Evolutionary conservation across 495 filamentous ascomycete species (phyloP).

Genomic region (Podospora tetraspora): DNA sequence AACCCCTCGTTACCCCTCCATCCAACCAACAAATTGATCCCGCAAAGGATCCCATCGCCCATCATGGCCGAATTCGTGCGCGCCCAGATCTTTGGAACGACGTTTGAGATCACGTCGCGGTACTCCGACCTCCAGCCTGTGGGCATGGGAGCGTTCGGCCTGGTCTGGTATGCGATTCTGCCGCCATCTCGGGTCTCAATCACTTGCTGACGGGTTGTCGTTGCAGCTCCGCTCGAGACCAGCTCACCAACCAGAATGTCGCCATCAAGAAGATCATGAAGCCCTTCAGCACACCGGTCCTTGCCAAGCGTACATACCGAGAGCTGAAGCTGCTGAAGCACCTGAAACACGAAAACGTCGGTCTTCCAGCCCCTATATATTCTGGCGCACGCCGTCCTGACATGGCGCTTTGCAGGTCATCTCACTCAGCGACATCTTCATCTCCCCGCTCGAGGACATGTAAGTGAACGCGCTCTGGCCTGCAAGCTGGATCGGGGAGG

Average conservation of each 20-base stretch:
- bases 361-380: slow-evolving; percentile 17
- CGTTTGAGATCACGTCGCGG: slow-evolving; percentile 98
- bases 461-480: slow-evolving; percentile 39
- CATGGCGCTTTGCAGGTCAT: slow-evolving; percentile 62
- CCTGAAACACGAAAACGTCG: slow-evolving; percentile 91
- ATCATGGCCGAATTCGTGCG: slow-evolving; percentile 97
- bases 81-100: slow-evolving; percentile 98
- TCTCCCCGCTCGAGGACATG: slow-evolving; percentile 98
- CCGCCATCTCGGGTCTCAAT: not conserved
- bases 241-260: slow-evolving; percentile 91
- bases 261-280: slow-evolving; percentile 99
- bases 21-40: not conserved
- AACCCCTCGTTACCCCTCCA: slow-evolving; percentile 10
- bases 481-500: not conserved
- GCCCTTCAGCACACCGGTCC: slow-evolving; percentile 95
- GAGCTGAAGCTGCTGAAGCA: slow-evolving; percentile 98
- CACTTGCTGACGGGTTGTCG: slow-evolving; percentile 19
- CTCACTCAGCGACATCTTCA: slow-evolving; percentile 98
- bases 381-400: slow-evolving; percentile 11
- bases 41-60: slow-evolving; percentile 10
- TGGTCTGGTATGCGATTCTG: slow-evolving; percentile 73
- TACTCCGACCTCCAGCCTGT: slow-evolving; percentile 98
- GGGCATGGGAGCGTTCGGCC: slow-evolving; percentile 97
- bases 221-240: slow-evolving; percentile 86
- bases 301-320: slow-evolving; percentile 95